Conservation (phyloP, 176 grass and related monocot species). For the Aegilops umbellulata region DNA sequence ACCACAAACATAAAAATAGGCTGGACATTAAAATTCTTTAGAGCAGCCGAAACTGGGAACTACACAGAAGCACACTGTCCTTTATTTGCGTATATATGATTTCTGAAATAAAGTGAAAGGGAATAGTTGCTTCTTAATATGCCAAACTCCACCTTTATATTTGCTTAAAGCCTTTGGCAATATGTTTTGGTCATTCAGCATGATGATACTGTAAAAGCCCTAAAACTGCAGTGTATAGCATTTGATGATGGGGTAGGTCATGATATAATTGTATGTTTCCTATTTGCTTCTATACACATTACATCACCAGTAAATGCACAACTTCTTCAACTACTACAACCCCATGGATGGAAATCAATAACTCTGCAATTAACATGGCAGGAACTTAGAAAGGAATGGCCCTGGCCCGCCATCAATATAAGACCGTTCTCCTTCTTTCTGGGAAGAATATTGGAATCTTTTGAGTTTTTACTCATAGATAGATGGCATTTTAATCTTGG, state of each 20-base stretch:
- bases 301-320: constrained; percentile 18
- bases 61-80: neutral
- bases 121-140: neutral
- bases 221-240: neutral
- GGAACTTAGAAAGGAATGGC: constrained; percentile 12
- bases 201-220: neutral
- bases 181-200: neutral
- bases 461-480: neutral
- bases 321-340: constrained; percentile 9
- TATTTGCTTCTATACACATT: neutral
- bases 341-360: neutral
- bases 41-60: neutral
- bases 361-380: constrained; percentile 8
- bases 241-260: neutral
- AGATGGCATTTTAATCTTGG: neutral
- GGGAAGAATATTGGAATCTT: neutral
- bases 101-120: constrained; percentile 10
- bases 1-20: neutral
- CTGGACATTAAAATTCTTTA: neutral
- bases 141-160: neutral
- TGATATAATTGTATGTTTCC: neutral
- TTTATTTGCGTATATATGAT: neutral
- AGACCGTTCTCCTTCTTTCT: neutral
- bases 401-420: constrained; percentile 14
- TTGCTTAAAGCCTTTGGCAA: neutral